A percentile compares a stretch with the other conserved stretches of the same genome.
Conservation (phyloP, 495 filamentous ascomycete species). For the Venustampulla echinocandica region DNA sequence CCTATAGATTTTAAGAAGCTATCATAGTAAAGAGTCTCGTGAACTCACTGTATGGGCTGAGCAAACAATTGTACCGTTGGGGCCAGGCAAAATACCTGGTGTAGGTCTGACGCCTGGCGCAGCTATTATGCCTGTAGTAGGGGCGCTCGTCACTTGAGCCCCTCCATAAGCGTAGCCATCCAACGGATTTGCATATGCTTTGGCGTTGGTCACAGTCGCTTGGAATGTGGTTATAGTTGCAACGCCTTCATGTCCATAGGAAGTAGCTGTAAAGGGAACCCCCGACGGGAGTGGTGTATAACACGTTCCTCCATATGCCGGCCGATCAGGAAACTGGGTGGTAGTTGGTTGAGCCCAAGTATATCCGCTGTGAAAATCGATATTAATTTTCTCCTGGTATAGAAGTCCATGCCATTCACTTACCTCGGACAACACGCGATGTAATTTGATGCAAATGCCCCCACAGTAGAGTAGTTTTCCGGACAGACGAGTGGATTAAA, state of each 20-base stretch:
- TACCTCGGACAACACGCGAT: slow-evolving; percentile 25
- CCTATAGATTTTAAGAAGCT: background rate
- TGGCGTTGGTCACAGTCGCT: slow-evolving; percentile 10
- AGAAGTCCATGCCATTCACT: background rate
- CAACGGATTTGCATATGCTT: slow-evolving; percentile 20
- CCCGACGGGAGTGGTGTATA: slow-evolving; percentile 9
- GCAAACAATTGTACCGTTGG: background rate
- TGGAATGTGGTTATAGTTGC: slow-evolving; percentile 6
- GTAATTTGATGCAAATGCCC: slow-evolving; percentile 14
- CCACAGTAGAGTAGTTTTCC: slow-evolving; percentile 10
- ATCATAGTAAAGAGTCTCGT: background rate
- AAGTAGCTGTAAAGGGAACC: slow-evolving; percentile 6
- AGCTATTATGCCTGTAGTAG: too few relatives aligned
- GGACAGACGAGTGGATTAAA: slow-evolving; percentile 23
- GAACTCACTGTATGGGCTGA: slow-evolving; percentile 7
- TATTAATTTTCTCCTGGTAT: background rate
- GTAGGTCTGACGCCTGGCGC: too few relatives aligned
- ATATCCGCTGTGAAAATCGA: slow-evolving; percentile 7
- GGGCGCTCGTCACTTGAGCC: slow-evolving; percentile 3
- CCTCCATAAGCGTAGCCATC: slow-evolving; percentile 18
- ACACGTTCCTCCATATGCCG: slow-evolving; percentile 22
- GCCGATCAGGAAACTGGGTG: slow-evolving; percentile 11
- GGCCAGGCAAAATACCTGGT: too few relatives aligned
- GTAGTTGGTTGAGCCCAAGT: slow-evolving; percentile 6
- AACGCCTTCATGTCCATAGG: slow-evolving; percentile 12